Percentiles rank a stretch among this genome's conserved stretches.
phyloP scores from a whole-genome alignment of 768 basidiomycete genomes.

The Dacryopinax spathularia region DNA sequence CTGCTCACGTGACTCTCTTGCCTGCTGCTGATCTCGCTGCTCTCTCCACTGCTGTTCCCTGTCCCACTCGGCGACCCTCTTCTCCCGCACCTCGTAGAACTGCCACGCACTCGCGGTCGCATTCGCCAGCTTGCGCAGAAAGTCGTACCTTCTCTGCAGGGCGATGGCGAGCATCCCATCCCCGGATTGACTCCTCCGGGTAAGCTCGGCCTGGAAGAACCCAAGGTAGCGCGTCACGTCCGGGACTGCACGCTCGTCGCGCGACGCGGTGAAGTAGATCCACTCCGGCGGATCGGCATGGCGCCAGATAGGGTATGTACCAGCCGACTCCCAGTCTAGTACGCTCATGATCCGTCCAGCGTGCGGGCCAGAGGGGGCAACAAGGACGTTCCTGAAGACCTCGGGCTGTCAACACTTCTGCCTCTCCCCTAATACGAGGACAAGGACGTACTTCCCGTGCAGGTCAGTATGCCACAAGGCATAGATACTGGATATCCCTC shows the following conservation, averaged over 20 bases:
- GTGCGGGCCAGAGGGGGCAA: neutral
- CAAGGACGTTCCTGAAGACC: neutral
- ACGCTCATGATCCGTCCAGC: neutral
- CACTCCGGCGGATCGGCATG: neutral
- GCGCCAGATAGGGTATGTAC: neutral
- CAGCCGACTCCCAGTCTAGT: neutral
- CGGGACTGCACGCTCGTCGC: neutral
- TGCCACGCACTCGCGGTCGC: neutral
- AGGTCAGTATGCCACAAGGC: neutral
- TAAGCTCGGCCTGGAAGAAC: neutral
- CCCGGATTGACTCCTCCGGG: neutral
- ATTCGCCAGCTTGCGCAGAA: neutral
- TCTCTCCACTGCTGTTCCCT: no score
- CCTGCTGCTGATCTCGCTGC: no score
- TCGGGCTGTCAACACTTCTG: neutral
- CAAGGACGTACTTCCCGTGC: neutral
- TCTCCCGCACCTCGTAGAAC: neutral
- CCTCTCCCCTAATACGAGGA: neutral
- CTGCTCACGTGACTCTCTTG: no score
- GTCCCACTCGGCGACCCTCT: neutral
- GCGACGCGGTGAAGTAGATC: neutral
- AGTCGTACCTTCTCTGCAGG: neutral
- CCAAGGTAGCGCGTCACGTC: neutral
- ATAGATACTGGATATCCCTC: neutral
- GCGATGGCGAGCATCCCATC: neutral